Percentiles rank a stretch among this genome's conserved stretches.
These are phyloP conservation scores for Fusarium pseudonygamai DNA, from an alignment of 2,329 filamentous ascomycete species.

Conservation along the genomic window DNA sequence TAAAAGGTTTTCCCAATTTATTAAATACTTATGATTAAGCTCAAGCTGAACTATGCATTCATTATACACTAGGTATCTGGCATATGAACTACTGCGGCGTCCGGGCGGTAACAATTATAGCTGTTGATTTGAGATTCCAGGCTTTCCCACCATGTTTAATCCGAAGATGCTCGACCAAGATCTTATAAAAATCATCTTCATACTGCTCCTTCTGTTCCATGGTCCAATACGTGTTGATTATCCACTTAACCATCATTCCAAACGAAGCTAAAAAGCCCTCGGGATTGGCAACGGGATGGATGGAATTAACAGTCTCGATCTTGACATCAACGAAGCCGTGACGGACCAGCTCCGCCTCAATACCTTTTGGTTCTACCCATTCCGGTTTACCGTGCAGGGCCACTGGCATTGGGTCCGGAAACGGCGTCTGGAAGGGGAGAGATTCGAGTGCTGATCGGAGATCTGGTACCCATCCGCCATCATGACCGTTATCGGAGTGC, in stretches of 20 bases:
- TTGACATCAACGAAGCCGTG: background rate
- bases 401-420: background rate
- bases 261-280: background rate
- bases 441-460: background rate
- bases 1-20: rapidly evolving
- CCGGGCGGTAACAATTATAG: background rate
- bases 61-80: background rate
- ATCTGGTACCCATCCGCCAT: background rate
- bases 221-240: background rate
- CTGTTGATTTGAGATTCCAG: background rate
- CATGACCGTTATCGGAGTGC: background rate
- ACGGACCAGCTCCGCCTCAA: rapidly evolving
- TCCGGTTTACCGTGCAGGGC: rapidly evolving
- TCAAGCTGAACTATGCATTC: background rate
- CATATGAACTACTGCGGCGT: background rate
- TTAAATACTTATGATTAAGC: rapidly evolving
- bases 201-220: background rate
- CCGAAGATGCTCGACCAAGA: background rate
- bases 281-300: background rate
- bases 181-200: background rate
- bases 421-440: background rate
- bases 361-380: rapidly evolving
- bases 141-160: background rate
- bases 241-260: background rate
- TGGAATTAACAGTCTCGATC: background rate